Conservation (phyloP, 768 basidiomycete species). For the Terana coerulea region DNA sequence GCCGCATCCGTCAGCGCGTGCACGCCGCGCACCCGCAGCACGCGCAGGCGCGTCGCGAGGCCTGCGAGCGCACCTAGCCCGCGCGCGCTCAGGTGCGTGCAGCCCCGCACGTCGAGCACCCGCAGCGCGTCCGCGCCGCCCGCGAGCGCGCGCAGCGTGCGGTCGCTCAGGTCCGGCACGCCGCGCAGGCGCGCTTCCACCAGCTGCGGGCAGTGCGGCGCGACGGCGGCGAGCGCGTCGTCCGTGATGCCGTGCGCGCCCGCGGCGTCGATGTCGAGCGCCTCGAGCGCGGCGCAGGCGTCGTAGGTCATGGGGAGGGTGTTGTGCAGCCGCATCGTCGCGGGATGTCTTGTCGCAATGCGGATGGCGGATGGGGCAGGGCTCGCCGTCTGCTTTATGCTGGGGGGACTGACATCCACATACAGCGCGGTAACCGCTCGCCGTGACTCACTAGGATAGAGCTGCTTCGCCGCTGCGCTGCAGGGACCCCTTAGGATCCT, state of each 20-base stretch:
- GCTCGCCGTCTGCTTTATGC: too few relatives aligned
- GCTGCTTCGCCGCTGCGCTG: too few relatives aligned
- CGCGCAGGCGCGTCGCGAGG: constrained; percentile 63
- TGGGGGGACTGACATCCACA: too few relatives aligned
- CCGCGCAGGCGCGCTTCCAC: constrained; percentile 67
- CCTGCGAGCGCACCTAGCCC: constrained; percentile 69
- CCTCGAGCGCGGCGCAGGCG: constrained; percentile 56
- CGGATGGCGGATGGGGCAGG: too few relatives aligned
- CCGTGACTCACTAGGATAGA: too few relatives aligned
- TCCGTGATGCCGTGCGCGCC: constrained; percentile 44
- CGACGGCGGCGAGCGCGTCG: constrained; percentile 52
- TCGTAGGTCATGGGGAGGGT: constrained; percentile 55
- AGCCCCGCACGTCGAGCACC: constrained; percentile 74
- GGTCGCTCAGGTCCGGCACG: constrained; percentile 64
- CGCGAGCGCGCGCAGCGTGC: constrained; percentile 62
- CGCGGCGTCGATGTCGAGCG: constrained; percentile 48
- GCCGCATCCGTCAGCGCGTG: constrained; percentile 57
- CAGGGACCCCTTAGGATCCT: too few relatives aligned
- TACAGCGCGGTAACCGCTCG: too few relatives aligned
- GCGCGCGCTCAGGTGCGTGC: constrained; percentile 72
- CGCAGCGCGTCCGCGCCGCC: constrained; percentile 61
- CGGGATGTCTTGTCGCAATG: too few relatives aligned
- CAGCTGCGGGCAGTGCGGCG: constrained; percentile 60
- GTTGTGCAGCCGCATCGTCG: constrained; percentile 50
- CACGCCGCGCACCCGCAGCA: constrained; percentile 71